Base-by-base conservation (phyloP, 2,329 filamentous ascomycete genomes). In the Aspergillus alliaceus region DNA sequence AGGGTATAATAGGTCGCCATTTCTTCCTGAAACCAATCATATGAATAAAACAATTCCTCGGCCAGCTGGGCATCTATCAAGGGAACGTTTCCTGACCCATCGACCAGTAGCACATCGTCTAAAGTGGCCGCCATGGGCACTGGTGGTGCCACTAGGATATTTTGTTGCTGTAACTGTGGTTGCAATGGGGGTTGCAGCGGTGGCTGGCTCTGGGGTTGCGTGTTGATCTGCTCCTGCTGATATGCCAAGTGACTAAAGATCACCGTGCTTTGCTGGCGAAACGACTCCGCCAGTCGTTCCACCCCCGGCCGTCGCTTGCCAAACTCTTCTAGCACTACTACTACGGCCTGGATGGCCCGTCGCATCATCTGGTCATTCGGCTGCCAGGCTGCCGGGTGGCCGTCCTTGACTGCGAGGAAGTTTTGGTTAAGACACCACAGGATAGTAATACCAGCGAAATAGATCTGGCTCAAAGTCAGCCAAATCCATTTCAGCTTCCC, bases 401-500 rank as follows among this genome's bases (percentile, higher is more conserved):
- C 68, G 11, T 71, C 69, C 3, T 67, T 68, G 2, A 73, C 53
- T 0, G 70, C 65, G 6, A 70, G 71, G n/a, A 73, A 64, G 44
- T 75, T 74, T 53, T 75, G 71, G 53, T 75, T 72, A 29, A 75
- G 63, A 55, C 73, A 75, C 73, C 73, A 75, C 18, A 75, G 58
- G 27, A 75, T 75, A 9, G 73, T 75, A 42, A 75, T 73, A 1
- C 73, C 73, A 1, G 73, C 73, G 51, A 73, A 74, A 48, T 75
- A 75, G 18, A 73, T 58, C 53, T 75, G 73, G 54, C 72, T 74
- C 29, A 75, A 61, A 1, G 73, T 75, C 47, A 75, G 63, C 73
- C 73, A 75, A 37, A 75, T 74, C 73, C 73, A 75, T 58, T 75
- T 75, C 18, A 75, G 61, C 54, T 75, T 75, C 35, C 73, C 73